A percentile compares a stretch with the other conserved stretches of the same genome.
phyloP scores from a whole-genome alignment of 2,329 filamentous ascomycete species.

The Nigrospora oryzae region DNA sequence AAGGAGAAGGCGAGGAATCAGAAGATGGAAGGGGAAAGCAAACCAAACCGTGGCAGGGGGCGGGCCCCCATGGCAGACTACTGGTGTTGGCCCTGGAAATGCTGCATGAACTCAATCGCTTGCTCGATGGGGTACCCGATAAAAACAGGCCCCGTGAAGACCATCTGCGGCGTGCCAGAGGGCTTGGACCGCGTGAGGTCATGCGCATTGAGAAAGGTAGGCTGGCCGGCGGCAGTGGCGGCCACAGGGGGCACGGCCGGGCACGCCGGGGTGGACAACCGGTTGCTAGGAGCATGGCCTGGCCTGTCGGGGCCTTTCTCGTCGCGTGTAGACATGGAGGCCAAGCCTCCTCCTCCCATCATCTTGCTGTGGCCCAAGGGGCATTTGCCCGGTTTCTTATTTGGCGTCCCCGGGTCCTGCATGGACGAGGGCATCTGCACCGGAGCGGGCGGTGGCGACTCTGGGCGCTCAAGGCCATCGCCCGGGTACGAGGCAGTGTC shows the following conservation, averaged over 20 bases:
- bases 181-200: conserved; percentile 20
- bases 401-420: conserved; percentile 12
- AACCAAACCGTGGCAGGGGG: neutral
- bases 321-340: conserved; percentile 10
- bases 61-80: neutral
- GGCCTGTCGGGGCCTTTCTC: conserved; percentile 13
- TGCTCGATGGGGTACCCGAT: conserved; percentile 84
- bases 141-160: conserved; percentile 90
- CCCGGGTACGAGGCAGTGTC: conserved; percentile 25
- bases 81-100: conserved; percentile 25
- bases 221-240: conserved; percentile 26
- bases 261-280: conserved; percentile 6
- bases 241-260: conserved; percentile 11
- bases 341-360: conserved; percentile 11
- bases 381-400: conserved; percentile 37
- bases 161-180: conserved; percentile 52
- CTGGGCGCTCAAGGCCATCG: conserved; percentile 30
- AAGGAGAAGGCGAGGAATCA: neutral
- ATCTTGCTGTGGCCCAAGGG: conserved; percentile 48
- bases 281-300: conserved; percentile 7
- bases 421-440: conserved; percentile 36
- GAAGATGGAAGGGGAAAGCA: neutral
- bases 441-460: conserved; percentile 50
- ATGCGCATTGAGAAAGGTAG: conserved; percentile 43
- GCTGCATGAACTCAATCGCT: conserved; percentile 66